Conservation (phyloP, 129 eudicot species). For the Centrapalus pauciflorus region DNA sequence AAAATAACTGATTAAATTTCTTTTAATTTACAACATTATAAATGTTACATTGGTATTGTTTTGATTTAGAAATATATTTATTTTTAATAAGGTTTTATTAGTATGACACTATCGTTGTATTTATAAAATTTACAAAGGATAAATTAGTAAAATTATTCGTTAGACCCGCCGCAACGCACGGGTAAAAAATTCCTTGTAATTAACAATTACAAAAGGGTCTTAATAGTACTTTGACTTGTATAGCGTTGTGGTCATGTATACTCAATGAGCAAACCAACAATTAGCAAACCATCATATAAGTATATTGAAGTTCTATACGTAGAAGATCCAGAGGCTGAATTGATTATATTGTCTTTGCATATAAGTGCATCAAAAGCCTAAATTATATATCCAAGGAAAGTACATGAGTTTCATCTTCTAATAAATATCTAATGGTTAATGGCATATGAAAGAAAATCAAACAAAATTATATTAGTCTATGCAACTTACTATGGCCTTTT, state of each 20-base stretch:
- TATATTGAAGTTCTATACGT: neutral
- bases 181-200: no score
- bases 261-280: no score
- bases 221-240: neutral
- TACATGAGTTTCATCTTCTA: neutral
- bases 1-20: no score
- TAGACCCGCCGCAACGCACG: no score
- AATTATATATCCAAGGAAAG: neutral
- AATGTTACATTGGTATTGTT: no score
- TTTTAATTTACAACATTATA: no score
- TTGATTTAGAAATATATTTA: no score
- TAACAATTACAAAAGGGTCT: neutral
- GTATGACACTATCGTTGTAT: no score
- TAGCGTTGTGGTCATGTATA: neutral
- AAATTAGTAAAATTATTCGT: no score
- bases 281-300: neutral
- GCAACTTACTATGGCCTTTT: conserved; percentile 83
- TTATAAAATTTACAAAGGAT: no score
- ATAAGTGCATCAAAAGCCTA: neutral
- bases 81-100: no score
- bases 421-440: neutral
- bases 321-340: neutral
- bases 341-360: neutral
- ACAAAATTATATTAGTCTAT: neutral
- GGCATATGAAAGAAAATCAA: neutral